Evolutionary conservation across 2,329 filamentous ascomycete genomes (phyloP), one percentile per base, ranked within the genome.

Genomic region (Monosporascus ibericus): DNA sequence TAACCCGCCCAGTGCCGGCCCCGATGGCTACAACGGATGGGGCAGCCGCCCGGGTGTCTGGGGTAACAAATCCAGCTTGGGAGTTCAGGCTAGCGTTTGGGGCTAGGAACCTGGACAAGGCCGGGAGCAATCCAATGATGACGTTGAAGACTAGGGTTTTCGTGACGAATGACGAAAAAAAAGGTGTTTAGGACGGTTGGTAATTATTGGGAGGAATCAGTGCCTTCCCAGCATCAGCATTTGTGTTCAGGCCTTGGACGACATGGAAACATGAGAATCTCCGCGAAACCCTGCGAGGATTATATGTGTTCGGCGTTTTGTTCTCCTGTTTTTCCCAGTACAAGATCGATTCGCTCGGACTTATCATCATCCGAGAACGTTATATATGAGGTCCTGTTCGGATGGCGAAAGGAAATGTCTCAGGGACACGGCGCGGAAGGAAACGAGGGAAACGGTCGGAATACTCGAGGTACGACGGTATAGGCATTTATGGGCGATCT

Each of bases 51-150:
- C 85, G 59, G 87, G 85, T 39, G 89, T 92, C 46, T 96, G 92
- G 92, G 88, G 90, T 54, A 86, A 85, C 64, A 90, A 88, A 65
- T 88, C 85, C 59, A 83, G 84, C 48, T 84, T 95, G 56, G 89
- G 91, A 59, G 88, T 92, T 56, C 90, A 95, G 69, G 91, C 92
- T 59, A 95, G 90, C 59, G 92, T 96, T 61, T 97, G 92, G 92
- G 92, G 92, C 63, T 96, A 85, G 63, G 50, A 56, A 48, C 46
- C 55, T 22, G 46, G 51, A 48, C 42, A 44, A 47, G 37, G 47
- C 49, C 46, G 44, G 52, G 50, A 54, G 40, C 18, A 51, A 38
- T 44, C 51, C 44, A 48, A 49, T 27, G 51, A 51, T 18, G 38
- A 25, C 15, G 20, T 30, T 42, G 44, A 42, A 24, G 48, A 53